Conservation (phyloP, 208 protist species). For the Leishmania amazonensis region DNA sequence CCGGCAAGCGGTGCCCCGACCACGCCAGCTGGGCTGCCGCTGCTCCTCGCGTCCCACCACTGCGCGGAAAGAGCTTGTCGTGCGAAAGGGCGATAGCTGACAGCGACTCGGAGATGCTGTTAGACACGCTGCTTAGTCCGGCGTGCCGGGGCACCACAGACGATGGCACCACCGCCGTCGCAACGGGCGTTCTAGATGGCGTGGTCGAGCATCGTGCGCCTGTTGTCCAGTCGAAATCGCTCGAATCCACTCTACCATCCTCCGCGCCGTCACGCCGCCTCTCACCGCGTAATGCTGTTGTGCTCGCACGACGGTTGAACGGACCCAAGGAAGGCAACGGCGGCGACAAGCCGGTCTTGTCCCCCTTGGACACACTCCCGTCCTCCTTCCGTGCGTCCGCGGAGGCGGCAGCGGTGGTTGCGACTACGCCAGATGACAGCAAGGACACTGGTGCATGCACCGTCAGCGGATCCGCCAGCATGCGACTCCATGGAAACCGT, state of each 20-base stretch:
- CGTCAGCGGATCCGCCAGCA: slow-evolving; percentile 23
- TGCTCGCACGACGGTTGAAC: not conserved
- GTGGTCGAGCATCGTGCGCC: not conserved
- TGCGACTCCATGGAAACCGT: slow-evolving; percentile 27
- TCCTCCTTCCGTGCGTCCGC: not conserved
- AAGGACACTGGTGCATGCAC: slow-evolving; percentile 8
- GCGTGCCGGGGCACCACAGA: slow-evolving; percentile 18
- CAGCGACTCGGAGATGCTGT: not conserved
- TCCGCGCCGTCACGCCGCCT: not conserved
- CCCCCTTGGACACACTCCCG: not conserved
- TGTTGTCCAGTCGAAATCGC: not conserved
- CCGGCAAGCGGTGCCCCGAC: slow-evolving; percentile 10
- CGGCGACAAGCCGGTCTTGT: not conserved
- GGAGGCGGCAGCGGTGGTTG: not conserved
- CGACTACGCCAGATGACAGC: not conserved
- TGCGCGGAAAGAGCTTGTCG: not conserved
- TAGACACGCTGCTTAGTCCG: not conserved
- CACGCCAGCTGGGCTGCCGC: slow-evolving; percentile 10
- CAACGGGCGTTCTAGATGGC: not conserved
- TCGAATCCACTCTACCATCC: not conserved
- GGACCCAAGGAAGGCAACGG: not conserved
- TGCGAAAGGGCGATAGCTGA: not conserved
- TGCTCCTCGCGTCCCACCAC: not conserved
- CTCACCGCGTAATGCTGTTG: not conserved
- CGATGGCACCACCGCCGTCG: slow-evolving; percentile 2